Base-by-base conservation (phyloP, 768 basidiomycete species). In the Macrocybe gigantea region DNA sequence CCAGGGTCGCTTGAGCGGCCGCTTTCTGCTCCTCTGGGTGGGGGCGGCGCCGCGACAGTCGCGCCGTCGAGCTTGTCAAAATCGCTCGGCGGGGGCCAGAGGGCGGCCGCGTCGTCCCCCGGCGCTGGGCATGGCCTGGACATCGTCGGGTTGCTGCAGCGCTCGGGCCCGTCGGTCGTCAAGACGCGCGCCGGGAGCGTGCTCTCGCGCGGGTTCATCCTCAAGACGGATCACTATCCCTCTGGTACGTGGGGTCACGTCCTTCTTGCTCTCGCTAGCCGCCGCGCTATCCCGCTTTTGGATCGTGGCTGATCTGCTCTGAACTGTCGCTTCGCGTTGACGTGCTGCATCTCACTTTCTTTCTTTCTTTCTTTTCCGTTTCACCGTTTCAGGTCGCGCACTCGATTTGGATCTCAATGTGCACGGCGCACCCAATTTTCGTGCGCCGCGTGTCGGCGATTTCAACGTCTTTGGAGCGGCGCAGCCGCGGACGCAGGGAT, bases 381-480 rank as follows among this genome's bases (percentile, higher is more conserved):
- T 37, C 9, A 33, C n/a, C 13, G 39, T 11, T 47, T 43, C 51
- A 92, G 90, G 90, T 38, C 80, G 93, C 53, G 93, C 93, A 3
- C 72, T 93, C 38, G 90, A 95, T 61, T 78, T 98, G 2, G 92
- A 95, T 58, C 74, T 97, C 29, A 91, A 88, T 49, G 75, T 99
- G 7, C 86, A 93, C 60, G 95, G 96, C 33, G 95, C 95, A 12
- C 93, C 95, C 3, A 97, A 98, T 67, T 97, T 98, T 61, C 75
- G 96, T 54, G 82, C 88, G 9, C 87, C 93, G 7, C 75, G 82
- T 44, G 77, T 82, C 41, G 84, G 82, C 29, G 78, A 80, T 48
- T 74, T 97, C 33, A 95, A 94, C 55, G 92, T 99, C 2, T 98
- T 88, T 60, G 96, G 95, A 10, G 91, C 86, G 5, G 95, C 96